Conservation (phyloP, 495 filamentous ascomycete species). For the Penicillium mononematosum region DNA sequence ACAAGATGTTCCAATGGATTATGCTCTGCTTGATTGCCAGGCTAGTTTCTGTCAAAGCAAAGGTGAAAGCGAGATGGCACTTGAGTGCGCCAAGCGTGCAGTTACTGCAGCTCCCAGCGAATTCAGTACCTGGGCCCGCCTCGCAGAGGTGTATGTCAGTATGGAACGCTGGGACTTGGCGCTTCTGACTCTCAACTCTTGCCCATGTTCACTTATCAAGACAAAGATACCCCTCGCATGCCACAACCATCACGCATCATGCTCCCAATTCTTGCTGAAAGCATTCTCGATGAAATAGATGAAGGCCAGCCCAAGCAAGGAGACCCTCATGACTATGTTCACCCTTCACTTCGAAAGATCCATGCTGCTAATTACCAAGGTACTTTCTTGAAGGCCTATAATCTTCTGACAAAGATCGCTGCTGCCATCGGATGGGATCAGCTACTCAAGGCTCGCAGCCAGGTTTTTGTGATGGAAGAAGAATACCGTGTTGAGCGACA, state of each 20-base stretch:
- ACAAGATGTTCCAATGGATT: conserved; percentile 92
- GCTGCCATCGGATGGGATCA: conserved; percentile 97
- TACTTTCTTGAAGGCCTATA: conserved; percentile 93
- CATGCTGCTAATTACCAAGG: conserved; percentile 87
- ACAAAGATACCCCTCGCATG: conserved; percentile 93
- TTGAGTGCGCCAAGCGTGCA: conserved; percentile 89
- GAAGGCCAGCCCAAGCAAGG: conserved; percentile 76
- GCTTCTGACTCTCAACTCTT: conserved; percentile 94
- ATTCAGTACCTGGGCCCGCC: conserved; percentile 92
- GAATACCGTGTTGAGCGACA: conserved; percentile 93
- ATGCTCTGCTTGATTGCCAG: conserved; percentile 88
- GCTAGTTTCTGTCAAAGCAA: conserved; percentile 90
- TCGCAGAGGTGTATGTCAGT: conserved; percentile 88
- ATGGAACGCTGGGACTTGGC: conserved; percentile 94
- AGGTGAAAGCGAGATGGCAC: conserved; percentile 77
- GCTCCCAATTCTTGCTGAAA: conserved; percentile 83
- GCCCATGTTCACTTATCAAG: conserved; percentile 99
- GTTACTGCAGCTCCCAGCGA: conserved; percentile 94
- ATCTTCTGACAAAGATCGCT: conserved; percentile 89
- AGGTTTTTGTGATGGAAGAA: conserved; percentile 99
- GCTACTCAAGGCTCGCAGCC: conserved; percentile 85
- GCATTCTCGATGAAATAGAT: conserved; percentile 92
- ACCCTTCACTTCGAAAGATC: conserved; percentile 81
- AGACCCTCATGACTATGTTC: conserved; percentile 73
- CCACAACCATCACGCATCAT: conserved; percentile 83